phyloP scores from a whole-genome alignment of 2,329 filamentous ascomycete species.

The Grosmannia serpens region DNA sequence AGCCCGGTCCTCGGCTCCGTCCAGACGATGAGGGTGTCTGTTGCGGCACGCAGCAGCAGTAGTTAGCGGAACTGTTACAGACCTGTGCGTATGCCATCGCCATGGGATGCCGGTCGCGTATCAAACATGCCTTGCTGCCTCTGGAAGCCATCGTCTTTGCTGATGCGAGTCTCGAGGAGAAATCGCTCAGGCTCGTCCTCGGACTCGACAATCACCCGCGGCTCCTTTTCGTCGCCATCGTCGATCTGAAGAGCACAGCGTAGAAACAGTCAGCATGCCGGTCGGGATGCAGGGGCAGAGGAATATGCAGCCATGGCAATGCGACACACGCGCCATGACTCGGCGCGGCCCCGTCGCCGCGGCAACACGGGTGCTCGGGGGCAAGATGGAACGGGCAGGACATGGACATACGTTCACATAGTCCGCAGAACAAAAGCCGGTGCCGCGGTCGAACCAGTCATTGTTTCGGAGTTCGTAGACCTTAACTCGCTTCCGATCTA shows the following conservation, averaged over 20 bases:
- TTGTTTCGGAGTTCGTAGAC: slow-evolving; percentile 97
- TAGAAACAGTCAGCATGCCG: neutral
- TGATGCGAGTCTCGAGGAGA: slow-evolving; percentile 79
- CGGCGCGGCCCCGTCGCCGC: neutral
- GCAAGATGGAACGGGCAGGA: neutral
- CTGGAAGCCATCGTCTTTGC: slow-evolving; percentile 91
- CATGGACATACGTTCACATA: slow-evolving; percentile 53
- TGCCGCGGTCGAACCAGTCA: slow-evolving; percentile 98
- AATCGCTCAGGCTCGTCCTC: slow-evolving; percentile 80
- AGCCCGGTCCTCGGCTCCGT: slow-evolving; percentile 73
- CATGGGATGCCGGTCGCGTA: neutral
- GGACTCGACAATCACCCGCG: slow-evolving; percentile 80
- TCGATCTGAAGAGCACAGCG: slow-evolving; percentile 33
- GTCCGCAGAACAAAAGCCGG: slow-evolving; percentile 81
- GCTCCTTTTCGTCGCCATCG: slow-evolving; percentile 59
- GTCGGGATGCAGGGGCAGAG: neutral
- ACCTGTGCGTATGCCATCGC: neutral
- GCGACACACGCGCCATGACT: neutral
- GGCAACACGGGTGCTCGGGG: neutral
- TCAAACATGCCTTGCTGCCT: slow-evolving; percentile 76
- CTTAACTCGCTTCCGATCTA: slow-evolving; percentile 75
- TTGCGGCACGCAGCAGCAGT: slow-evolving; percentile 2
- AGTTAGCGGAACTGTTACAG: slow-evolving; percentile 7
- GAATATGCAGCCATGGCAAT: neutral
- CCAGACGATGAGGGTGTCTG: slow-evolving; percentile 97